These are phyloP conservation scores for Tuber calosporum DNA, from an alignment of 495 filamentous ascomycete genomes.

Conservation along the genomic window DNA sequence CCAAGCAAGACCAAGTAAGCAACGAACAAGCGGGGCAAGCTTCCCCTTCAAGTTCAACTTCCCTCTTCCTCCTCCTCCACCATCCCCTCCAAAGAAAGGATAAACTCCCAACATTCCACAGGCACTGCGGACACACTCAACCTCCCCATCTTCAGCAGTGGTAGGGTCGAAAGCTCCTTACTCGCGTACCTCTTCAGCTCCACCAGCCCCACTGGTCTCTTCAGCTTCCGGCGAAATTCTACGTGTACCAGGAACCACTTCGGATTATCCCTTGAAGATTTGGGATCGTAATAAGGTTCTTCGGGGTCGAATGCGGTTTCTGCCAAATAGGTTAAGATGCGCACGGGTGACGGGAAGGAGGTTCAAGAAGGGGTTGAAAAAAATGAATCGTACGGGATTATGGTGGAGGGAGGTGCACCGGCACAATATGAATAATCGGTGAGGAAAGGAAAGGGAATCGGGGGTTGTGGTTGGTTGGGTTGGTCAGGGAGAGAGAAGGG, in stretches of 20 bases:
- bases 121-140: constrained; percentile 78
- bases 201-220: constrained; percentile 60
- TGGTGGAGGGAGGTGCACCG: not conserved
- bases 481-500: too few species aligned
- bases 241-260: constrained; percentile 90
- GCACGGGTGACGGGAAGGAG: not conserved
- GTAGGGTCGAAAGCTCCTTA: constrained; percentile 66
- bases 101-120: constrained; percentile 69
- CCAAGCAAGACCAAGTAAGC: not conserved
- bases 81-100: constrained; percentile 52
- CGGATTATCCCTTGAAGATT: constrained; percentile 63
- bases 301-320: constrained; percentile 72
- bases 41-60: not conserved
- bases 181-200: constrained; percentile 64
- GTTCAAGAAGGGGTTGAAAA: not conserved
- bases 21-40: not conserved
- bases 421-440: not conserved
- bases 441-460: not conserved
- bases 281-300: constrained; percentile 77
- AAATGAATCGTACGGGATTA: not conserved
- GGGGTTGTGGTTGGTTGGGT: too few species aligned
- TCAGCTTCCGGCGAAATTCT: constrained; percentile 71
- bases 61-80: not conserved
- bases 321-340: constrained; percentile 43
- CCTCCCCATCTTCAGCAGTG: constrained; percentile 69